Base-by-base conservation (phyloP, 306 rosid species). In the Acacia confusa region DNA sequence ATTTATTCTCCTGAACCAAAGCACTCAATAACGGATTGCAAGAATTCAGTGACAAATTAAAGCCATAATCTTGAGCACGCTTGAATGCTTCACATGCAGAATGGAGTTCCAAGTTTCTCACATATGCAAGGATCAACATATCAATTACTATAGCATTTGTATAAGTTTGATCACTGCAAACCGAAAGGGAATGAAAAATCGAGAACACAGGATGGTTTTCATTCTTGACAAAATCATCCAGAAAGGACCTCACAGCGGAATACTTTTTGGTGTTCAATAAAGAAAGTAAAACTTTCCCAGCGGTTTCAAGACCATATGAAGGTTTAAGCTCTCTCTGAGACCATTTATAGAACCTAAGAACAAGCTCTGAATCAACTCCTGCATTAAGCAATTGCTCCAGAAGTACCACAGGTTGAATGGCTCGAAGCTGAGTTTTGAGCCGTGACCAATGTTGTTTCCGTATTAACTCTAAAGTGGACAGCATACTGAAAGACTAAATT, bases 401-500 rank as follows among this genome's bases (percentile, higher is more conserved):
- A 86, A 88, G 79, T 40, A 67, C 25, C 20, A 60, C 73, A 52
- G 94, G 86, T 65, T 71, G 82, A 41, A 80, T 85, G 57, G 61
- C 47, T 77, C 74, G 69, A 44, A 94, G 79, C 83, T 86, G 89
- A 78, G 85, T 34, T 87, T 89, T 91, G 80, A 91, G 89, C 82
- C 87, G 86, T 38, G 87, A 85, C 97, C 97, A 92, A 64, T 83
- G 97, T 22, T 88, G 96, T 83, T 91, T 85, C 61, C 85, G 87
- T 83, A 94, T 87, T 79, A 92, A 83, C 80, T 94, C 90, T 67
- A 88, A 82, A 72, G 89, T 83, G 9, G 71, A 22, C 7, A 76
- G 43, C 76, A 80, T 72, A 74, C 53, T 72, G 53, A 89, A 80
- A 47, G 76, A 69, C 43, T 60, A 69, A 27, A 75, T 30, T 24